A percentile compares a stretch with the other conserved stretches of the same genome.
Conservation (phyloP, 768 basidiomycete genomes). For the Boletus rufocinnamomeus region DNA sequence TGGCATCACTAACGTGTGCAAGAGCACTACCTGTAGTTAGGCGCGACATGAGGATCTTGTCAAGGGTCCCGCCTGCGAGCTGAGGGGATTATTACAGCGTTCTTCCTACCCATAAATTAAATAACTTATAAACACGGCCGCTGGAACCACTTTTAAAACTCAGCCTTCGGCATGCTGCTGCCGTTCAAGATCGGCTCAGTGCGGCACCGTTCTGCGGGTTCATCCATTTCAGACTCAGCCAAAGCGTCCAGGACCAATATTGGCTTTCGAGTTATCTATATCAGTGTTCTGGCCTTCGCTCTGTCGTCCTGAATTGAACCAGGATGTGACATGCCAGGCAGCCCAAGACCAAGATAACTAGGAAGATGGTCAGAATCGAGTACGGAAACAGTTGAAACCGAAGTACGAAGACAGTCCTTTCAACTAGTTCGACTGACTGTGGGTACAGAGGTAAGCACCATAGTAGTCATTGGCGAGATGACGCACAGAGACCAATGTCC, state of each 20-base stretch:
- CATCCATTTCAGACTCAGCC: too few relatives aligned
- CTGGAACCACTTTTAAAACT: background rate
- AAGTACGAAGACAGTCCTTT: background rate
- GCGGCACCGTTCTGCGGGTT: background rate
- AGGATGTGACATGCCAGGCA: background rate
- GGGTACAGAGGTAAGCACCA: background rate
- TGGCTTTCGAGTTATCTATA: too few relatives aligned
- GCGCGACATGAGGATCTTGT: constrained; percentile 47
- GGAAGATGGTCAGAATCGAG: background rate
- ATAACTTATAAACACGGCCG: too few relatives aligned
- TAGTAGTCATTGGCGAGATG: background rate
- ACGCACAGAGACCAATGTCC: background rate
- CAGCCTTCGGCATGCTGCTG: background rate
- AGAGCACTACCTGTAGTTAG: constrained; percentile 48
- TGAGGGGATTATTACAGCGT: background rate
- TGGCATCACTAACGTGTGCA: constrained; percentile 57
- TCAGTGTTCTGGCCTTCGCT: background rate
- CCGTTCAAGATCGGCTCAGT: background rate
- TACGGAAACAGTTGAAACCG: background rate
- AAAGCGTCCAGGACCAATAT: too few relatives aligned
- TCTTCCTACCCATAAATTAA: background rate
- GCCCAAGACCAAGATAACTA: background rate
- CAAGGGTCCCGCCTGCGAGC: background rate
- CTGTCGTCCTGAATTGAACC: background rate
- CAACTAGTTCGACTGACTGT: background rate